phyloP scores from a whole-genome alignment of 2,329 filamentous ascomycete species.

The Botrytis hyacinthi region DNA sequence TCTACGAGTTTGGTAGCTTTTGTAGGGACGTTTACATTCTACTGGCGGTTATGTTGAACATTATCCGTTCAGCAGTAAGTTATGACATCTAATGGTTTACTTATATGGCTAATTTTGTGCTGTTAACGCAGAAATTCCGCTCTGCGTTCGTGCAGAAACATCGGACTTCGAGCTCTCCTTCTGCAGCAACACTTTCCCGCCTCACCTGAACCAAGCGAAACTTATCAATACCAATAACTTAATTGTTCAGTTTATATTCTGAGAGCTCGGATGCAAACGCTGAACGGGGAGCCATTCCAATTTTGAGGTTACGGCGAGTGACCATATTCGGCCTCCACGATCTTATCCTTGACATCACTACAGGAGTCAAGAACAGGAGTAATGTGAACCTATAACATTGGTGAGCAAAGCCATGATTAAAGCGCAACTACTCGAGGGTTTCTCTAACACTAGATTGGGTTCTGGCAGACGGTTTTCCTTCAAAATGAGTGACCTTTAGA shows the following conservation, averaged over 20 bases:
- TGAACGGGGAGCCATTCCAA: neutral
- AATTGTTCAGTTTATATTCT: neutral
- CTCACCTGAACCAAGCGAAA: neutral
- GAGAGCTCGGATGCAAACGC: neutral
- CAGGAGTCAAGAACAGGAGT: neutral
- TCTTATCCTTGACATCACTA: neutral
- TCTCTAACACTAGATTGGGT: neutral
- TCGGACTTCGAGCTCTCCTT: neutral
- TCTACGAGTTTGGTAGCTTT: neutral
- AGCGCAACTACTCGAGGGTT: neutral
- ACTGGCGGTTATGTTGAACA: too few relatives aligned
- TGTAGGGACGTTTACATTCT: neutral
- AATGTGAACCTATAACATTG: accelerated
- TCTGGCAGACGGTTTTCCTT: neutral
- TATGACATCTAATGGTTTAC: neutral
- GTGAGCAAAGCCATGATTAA: accelerated
- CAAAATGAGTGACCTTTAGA: neutral
- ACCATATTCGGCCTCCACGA: neutral
- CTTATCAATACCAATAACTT: neutral
- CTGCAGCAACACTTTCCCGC: neutral
- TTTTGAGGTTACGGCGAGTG: neutral
- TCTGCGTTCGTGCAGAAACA: neutral
- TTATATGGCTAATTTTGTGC: neutral
- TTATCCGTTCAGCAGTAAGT: accelerated
- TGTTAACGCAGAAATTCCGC: neutral